Base-by-base conservation (phyloP, 352 stramenopile species). In the Phytopythium vexans region DNA sequence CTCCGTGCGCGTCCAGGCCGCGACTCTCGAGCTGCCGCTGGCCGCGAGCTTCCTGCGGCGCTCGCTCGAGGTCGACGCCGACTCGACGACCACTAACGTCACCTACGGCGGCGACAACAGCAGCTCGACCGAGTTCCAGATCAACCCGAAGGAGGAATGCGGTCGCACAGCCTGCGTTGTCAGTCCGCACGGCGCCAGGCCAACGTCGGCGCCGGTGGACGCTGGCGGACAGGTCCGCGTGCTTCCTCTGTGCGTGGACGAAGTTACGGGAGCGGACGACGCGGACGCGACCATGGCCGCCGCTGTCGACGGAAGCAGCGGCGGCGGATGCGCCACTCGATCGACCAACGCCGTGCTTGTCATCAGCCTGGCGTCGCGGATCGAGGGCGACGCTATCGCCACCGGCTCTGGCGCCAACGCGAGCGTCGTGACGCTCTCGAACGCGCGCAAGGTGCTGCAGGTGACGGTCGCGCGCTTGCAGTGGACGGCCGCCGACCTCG, bases 121-220 rank as follows among this genome's bases (percentile, higher is more conserved):
- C 5, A 36, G 7, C 3, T 36, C 52, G 7, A 59, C 50, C 0
- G 41, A 71, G 7, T 86, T 83, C 53, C 57, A 83, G 49, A 82
- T 86, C 46, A 86, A 86, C 44, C 51, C 74, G 1, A 82, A 82
- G 48, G 74, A 86, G 21, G 74, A 82, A 31, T 86, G 74, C 43
- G 70, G 72, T 16, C 61, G 64, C n/a, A 55, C 57, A 37, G 72
- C 62, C 32, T 86, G 74, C 33, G 49, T 83, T 2, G 56, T 86
- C 12, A 82, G 71, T 40, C 60, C 69, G 9, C 60, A 66, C 0
- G 71, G 71, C 4, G 63, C 59, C 11, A n/a, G 36, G 0, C 56
- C 75, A 34, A 65, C 62, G 1, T 59, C 54, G 8, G 64, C 69
- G 9, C 51, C 63, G n/a, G 66, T 56, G 16, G 74, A 85, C 21